These are phyloP conservation scores for Verticillium isaacii DNA, from an alignment of 2,329 filamentous ascomycete genomes.

Conservation along the genomic window DNA sequence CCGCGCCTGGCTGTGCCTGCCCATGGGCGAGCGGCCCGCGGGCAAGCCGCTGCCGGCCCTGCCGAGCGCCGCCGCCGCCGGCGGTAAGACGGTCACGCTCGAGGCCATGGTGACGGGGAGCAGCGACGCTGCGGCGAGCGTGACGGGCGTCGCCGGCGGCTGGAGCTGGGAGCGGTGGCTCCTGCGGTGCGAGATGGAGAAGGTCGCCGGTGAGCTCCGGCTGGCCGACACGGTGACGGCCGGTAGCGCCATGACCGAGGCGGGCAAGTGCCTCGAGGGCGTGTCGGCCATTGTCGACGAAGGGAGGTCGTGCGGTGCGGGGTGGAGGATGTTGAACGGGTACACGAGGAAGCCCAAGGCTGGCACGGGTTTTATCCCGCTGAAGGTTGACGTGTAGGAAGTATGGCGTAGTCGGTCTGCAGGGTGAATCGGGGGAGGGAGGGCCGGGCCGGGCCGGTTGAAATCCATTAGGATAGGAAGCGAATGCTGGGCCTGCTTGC, in stretches of 20 bases:
- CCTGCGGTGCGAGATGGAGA: slow-evolving; percentile 81
- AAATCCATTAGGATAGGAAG: not conserved
- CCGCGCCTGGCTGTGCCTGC: slow-evolving; percentile 83
- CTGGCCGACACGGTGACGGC: slow-evolving; percentile 48
- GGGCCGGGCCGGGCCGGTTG: not conserved
- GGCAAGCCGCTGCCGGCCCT: slow-evolving; percentile 24
- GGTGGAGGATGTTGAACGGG: slow-evolving; percentile 57
- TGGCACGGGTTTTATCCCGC: slow-evolving; percentile 29
- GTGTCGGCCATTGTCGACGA: slow-evolving; percentile 60
- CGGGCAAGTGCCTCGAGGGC: slow-evolving; percentile 55
- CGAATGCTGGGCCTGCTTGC: not conserved
- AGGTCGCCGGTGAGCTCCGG: slow-evolving; percentile 60
- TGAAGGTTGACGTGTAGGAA: slow-evolving; percentile 2
- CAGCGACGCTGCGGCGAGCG: slow-evolving; percentile 65
- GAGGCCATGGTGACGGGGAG: slow-evolving; percentile 59
- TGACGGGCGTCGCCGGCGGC: slow-evolving; percentile 78
- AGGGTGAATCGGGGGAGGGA: too few species aligned
- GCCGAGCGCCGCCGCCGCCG: slow-evolving; percentile 26
- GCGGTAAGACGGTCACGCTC: slow-evolving; percentile 43
- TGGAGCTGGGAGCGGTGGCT: slow-evolving; percentile 98
- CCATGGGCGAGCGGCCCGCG: slow-evolving; percentile 59
- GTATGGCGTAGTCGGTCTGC: not conserved
- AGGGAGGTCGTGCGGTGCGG: slow-evolving; percentile 53
- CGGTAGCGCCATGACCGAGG: slow-evolving; percentile 47
- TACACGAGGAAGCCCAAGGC: slow-evolving; percentile 57